Percentiles rank a stretch among this genome's conserved stretches.
phyloP scores from a whole-genome alignment of 1,284 basidiomycete genomes.

The Cerrena zonata region DNA sequence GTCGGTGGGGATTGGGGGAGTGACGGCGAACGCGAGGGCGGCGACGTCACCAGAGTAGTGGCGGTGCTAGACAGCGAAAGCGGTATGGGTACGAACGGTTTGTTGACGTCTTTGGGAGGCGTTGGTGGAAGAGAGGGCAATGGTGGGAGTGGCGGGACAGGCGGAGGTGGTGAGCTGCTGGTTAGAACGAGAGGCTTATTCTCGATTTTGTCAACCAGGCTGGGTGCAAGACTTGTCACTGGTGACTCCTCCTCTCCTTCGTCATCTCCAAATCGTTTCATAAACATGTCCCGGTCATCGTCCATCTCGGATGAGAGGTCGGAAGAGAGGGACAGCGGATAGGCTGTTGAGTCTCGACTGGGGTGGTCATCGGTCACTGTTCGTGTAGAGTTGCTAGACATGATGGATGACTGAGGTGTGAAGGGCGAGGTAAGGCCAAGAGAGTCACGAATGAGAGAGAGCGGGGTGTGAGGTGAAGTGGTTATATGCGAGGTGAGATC shows the following conservation, averaged over 20 bases:
- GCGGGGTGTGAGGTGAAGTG: constrained; percentile 16
- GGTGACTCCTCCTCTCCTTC: constrained; percentile 38
- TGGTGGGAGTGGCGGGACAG: neutral
- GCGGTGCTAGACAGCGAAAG: constrained; percentile 6
- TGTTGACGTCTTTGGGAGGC: no score
- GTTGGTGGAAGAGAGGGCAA: constrained; percentile 10
- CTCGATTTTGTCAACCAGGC: constrained; percentile 39
- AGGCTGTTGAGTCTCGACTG: constrained; percentile 16
- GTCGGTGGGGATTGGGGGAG: constrained; percentile 18
- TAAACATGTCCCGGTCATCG: constrained; percentile 45
- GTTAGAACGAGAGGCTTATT: constrained; percentile 11
- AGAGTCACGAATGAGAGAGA: constrained; percentile 23
- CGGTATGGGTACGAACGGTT: neutral
- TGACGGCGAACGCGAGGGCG: constrained; percentile 9
- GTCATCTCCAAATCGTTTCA: constrained; percentile 28
- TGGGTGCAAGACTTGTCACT: constrained; percentile 45
- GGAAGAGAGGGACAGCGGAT: constrained; percentile 36
- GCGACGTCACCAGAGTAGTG: constrained; percentile 4
- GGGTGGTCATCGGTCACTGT: constrained; percentile 9
- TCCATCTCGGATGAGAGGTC: constrained; percentile 38
- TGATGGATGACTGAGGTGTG: neutral
- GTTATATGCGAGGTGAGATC: constrained; percentile 1
- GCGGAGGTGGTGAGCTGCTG: neutral
- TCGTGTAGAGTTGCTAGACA: neutral
- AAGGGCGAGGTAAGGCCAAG: constrained; percentile 8